phyloP scores from a whole-genome alignment of 2,329 filamentous ascomycete genomes.

The Fusarium anguioides region DNA sequence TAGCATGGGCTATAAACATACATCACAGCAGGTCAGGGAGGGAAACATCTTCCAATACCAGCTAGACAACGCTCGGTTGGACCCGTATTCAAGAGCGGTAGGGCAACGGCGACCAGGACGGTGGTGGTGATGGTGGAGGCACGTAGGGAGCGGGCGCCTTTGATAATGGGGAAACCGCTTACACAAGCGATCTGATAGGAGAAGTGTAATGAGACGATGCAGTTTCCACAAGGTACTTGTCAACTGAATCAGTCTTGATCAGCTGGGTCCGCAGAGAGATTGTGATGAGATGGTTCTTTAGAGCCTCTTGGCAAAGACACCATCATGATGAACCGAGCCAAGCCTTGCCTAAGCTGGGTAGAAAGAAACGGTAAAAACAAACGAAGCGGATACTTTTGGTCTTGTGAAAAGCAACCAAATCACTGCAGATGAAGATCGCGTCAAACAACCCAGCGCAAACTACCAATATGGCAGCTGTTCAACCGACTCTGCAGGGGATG shows the following conservation, averaged over 20 bases:
- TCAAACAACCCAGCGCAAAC: not conserved
- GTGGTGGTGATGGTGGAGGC: constrained; percentile 29
- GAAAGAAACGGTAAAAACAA: constrained; percentile 33
- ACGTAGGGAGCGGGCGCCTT: constrained; percentile 19
- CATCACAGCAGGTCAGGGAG: constrained; percentile 24
- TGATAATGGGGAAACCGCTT: not conserved
- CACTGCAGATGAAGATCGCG: constrained; percentile 17
- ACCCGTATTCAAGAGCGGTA: constrained; percentile 24
- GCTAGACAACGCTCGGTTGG: constrained; percentile 1
- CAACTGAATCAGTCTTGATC: constrained; percentile 8
- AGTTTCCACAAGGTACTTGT: constrained; percentile 10
- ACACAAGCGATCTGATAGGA: constrained; percentile 8
- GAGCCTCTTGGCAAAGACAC: constrained; percentile 16
- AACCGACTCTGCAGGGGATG: constrained; percentile 26
- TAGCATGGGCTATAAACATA: constrained; percentile 21
- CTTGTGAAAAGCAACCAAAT: not conserved
- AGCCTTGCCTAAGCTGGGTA: constrained; percentile 18
- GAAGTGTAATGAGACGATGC: constrained; percentile 13
- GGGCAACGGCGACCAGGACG: constrained; percentile 17
- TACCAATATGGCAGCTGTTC: constrained; percentile 29
- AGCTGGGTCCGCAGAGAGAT: constrained; percentile 9
- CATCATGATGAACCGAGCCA: constrained; percentile 4
- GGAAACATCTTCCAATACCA: constrained; percentile 5
- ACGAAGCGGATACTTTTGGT: constrained; percentile 27
- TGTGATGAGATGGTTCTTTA: constrained; percentile 18